phyloP scores from a whole-genome alignment of 2,329 filamentous ascomycete genomes.

The Scytalidium sp. region DNA sequence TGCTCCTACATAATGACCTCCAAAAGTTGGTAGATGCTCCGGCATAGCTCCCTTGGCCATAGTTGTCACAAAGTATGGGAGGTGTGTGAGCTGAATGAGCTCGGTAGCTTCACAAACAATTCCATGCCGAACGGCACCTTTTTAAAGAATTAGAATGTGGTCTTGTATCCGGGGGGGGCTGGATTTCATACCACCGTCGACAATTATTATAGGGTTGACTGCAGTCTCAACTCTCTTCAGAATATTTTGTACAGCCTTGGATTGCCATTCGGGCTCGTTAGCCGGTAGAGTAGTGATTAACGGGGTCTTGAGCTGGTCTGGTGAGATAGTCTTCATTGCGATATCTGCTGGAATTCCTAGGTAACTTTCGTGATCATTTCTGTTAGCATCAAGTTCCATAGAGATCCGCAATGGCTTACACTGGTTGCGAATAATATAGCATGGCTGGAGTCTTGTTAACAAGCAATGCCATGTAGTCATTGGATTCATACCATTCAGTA shows the following conservation, averaged over 20 bases:
- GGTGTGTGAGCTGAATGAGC: constrained; percentile 37
- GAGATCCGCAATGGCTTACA: neutral
- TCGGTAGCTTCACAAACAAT: constrained; percentile 19
- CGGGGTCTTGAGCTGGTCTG: neutral
- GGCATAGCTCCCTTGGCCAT: constrained; percentile 50
- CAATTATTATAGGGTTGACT: constrained; percentile 45
- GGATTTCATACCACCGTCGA: constrained; percentile 37
- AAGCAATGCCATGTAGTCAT: neutral
- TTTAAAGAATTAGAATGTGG: neutral
- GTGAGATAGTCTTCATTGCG: constrained; percentile 16
- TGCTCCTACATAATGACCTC: constrained; percentile 43
- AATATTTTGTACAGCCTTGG: constrained; percentile 29
- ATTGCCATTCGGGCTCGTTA: constrained; percentile 14
- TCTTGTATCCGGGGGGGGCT: neutral
- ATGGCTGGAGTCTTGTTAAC: constrained; percentile 3
- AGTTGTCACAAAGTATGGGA: constrained; percentile 43
- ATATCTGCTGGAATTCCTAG: constrained; percentile 6
- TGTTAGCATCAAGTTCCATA: neutral
- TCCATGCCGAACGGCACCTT: constrained; percentile 23
- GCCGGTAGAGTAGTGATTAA: constrained; percentile 14
- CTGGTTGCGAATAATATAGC: constrained; percentile 8
- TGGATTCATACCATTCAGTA: constrained; percentile 9
- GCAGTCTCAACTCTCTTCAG: constrained; percentile 37
- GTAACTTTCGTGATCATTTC: neutral
- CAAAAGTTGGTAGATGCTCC: constrained; percentile 41